Evolutionary conservation across 2,329 filamentous ascomycete species (phyloP).

Genomic region (Penicillium sumatraense): DNA sequence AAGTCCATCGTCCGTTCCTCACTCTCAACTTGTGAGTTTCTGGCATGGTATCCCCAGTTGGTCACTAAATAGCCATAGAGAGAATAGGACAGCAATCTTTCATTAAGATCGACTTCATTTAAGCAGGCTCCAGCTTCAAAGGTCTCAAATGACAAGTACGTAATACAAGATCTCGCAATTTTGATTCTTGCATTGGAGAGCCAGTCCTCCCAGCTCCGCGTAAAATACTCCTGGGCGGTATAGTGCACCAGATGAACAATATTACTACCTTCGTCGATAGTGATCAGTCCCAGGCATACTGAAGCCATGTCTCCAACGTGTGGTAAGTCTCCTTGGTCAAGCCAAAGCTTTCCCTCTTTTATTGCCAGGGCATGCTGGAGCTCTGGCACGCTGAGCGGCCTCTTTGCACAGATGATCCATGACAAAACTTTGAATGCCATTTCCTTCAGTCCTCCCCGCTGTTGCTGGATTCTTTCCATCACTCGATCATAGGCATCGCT

Average conservation of each 20-base stretch:
- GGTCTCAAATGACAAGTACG: neutral
- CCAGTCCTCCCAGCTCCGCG: neutral
- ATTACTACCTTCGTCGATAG: neutral
- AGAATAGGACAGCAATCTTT: neutral
- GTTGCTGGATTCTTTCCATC: neutral
- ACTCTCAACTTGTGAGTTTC: neutral
- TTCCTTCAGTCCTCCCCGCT: neutral
- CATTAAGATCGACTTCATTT: neutral
- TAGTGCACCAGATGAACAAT: neutral
- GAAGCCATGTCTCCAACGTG: neutral
- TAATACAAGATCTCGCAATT: neutral
- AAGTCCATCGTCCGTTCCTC: neutral
- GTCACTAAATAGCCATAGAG: neutral
- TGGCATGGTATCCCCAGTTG: neutral
- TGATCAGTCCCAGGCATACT: neutral
- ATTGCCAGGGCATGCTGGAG: neutral
- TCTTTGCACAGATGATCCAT: neutral
- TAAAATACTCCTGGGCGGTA: neutral
- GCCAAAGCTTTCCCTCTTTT: neutral
- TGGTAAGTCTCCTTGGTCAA: neutral
- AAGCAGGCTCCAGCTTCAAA: neutral
- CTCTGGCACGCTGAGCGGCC: neutral
- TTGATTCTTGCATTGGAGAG: neutral
- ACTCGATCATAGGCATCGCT: neutral
- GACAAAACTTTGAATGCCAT: neutral